Percentiles rank a stretch among this genome's conserved stretches.
These are phyloP conservation scores for Apiotrichum sp. DNA, from an alignment of 1,284 basidiomycete genomes.

Conservation along the genomic window DNA sequence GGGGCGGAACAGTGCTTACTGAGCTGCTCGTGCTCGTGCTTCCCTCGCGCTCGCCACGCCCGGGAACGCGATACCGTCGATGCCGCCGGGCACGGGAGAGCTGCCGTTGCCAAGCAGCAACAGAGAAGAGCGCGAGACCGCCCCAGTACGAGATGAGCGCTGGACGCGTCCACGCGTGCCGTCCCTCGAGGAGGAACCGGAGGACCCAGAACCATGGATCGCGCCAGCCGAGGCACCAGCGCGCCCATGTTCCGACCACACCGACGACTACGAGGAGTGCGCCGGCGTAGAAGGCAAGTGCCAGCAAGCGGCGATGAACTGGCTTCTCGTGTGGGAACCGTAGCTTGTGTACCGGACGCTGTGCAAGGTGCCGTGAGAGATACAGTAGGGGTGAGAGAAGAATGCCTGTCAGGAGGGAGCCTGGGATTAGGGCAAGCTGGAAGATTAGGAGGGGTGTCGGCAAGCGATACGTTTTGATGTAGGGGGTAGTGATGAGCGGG, in stretches of 20 bases:
- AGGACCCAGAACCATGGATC: slow-evolving; percentile 87
- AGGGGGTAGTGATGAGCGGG: slow-evolving; percentile 71
- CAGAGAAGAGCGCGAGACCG: slow-evolving; percentile 67
- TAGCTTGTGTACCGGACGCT: slow-evolving; percentile 80
- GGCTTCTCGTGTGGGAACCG: slow-evolving; percentile 83
- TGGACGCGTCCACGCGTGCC: slow-evolving; percentile 72
- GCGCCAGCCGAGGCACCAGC: slow-evolving; percentile 75
- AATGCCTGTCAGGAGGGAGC: slow-evolving; percentile 85
- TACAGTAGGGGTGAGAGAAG: slow-evolving; percentile 90
- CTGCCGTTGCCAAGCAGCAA: slow-evolving; percentile 89
- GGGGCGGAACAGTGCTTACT: neutral
- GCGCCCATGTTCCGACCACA: slow-evolving; percentile 85
- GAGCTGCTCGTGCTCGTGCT: neutral
- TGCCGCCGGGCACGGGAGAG: slow-evolving; percentile 67
- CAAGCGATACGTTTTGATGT: slow-evolving; percentile 85
- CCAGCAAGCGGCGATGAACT: slow-evolving; percentile 74
- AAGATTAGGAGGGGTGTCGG: slow-evolving; percentile 88
- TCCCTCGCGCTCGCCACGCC: neutral
- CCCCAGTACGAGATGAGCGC: slow-evolving; percentile 81
- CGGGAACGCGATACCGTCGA: slow-evolving; percentile 32
- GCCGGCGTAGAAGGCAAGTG: slow-evolving; percentile 78
- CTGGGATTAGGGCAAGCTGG: slow-evolving; percentile 88
- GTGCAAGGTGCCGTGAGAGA: slow-evolving; percentile 85
- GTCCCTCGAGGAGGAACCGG: slow-evolving; percentile 67
- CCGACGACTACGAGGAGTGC: slow-evolving; percentile 71